phyloP scores from a whole-genome alignment of 441 rosid species.

The Rhodomyrtus psidioides region DNA sequence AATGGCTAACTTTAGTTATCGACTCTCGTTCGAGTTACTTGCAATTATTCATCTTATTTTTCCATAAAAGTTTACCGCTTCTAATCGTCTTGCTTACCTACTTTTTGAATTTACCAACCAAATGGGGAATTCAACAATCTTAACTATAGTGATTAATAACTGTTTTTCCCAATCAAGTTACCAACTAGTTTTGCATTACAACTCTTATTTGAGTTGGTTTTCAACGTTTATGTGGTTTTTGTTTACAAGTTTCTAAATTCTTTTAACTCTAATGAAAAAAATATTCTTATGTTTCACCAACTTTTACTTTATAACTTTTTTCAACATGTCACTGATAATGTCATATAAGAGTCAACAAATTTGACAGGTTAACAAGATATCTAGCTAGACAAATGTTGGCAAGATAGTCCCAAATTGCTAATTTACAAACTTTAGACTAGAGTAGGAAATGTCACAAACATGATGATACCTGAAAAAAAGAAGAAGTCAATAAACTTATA shows the following conservation, averaged over 20 bases:
- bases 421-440: not conserved
- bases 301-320: not conserved
- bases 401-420: not conserved
- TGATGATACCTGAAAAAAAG: not conserved
- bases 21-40: not conserved
- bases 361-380: not conserved
- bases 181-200: not conserved
- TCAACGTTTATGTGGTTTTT: not conserved
- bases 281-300: not conserved
- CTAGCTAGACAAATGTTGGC: not conserved
- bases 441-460: not conserved
- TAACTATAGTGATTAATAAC: not conserved
- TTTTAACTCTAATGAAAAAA: not conserved
- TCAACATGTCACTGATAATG: not conserved
- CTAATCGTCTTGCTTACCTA: not conserved
- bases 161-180: not conserved
- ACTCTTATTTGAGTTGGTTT: not conserved
- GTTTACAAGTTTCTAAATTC: not conserved
- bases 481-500: not conserved
- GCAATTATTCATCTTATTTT: not conserved
- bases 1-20: not conserved
- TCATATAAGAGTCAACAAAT: not conserved
- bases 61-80: not conserved
- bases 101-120: not conserved
- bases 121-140: not conserved